Evolutionary conservation across 768 basidiomycete species (phyloP).

Genomic region (Suillus alpinus): DNA sequence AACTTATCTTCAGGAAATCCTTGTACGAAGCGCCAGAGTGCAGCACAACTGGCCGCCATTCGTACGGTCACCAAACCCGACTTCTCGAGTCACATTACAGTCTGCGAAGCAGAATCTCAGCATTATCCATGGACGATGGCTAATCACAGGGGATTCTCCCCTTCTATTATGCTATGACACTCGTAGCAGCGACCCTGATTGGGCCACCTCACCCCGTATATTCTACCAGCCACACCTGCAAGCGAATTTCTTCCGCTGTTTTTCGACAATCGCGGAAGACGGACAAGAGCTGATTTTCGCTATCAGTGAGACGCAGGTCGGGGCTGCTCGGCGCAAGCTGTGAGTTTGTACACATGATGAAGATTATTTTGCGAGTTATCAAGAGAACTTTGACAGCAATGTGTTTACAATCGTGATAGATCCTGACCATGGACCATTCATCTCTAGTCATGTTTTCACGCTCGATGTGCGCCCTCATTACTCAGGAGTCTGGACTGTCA

Average conservation of each 20-base stretch:
- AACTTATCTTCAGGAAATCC: not conserved
- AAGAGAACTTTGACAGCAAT: slow-evolving; percentile 1
- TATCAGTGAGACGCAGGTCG: slow-evolving; percentile 9
- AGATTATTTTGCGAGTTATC: not conserved
- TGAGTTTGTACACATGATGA: not conserved
- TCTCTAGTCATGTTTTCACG: not conserved
- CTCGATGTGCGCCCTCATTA: not conserved
- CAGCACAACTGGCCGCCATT: slow-evolving; percentile 9
- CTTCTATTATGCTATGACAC: slow-evolving; percentile 5
- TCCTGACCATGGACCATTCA: not conserved
- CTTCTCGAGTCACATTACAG: not conserved
- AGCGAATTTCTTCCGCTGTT: slow-evolving; percentile 8
- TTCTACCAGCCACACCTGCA: slow-evolving; percentile 7
- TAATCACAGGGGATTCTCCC: slow-evolving; percentile 3
- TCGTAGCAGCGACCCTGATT: not conserved
- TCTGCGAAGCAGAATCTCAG: not conserved
- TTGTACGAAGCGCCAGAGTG: slow-evolving; percentile 7
- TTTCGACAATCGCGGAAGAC: not conserved
- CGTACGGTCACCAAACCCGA: not conserved
- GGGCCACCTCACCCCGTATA: not conserved
- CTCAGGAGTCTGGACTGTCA: slow-evolving; percentile 1
- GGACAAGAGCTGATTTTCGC: slow-evolving; percentile 8
- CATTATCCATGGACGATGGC: slow-evolving; percentile 8
- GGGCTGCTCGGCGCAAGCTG: not conserved
- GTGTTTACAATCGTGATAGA: not conserved